Evolutionary conservation across 78 protist species (phyloP).

Genomic region (Pigoraptor vietnamica): DNA sequence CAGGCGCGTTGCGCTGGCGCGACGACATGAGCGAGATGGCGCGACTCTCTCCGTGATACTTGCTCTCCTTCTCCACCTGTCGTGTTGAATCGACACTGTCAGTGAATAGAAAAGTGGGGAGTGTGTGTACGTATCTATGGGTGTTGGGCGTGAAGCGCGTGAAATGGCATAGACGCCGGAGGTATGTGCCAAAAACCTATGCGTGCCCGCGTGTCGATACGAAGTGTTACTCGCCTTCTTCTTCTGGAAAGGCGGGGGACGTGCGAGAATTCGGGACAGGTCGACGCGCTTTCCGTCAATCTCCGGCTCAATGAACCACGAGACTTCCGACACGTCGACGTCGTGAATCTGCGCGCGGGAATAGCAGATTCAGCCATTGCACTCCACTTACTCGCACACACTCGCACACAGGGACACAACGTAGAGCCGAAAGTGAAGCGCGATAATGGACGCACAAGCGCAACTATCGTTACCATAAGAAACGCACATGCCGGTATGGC

Average conservation of each 20-base stretch:
- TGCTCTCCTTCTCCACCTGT: background rate
- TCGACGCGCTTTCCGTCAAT: background rate
- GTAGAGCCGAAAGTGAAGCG: too few relatives aligned
- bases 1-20: background rate
- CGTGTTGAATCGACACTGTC: background rate
- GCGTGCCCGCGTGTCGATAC: too few relatives aligned
- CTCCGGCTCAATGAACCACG: background rate
- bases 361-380: background rate
- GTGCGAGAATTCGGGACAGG: background rate
- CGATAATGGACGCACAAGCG: too few relatives aligned
- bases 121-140: background rate
- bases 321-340: background rate
- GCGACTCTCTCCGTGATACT: background rate
- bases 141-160: too few relatives aligned
- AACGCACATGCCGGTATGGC: background rate
- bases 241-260: background rate
- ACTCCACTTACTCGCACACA: background rate
- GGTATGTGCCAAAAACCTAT: too few relatives aligned
- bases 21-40: background rate
- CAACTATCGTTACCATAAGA: too few relatives aligned
- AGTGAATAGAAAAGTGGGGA: background rate
- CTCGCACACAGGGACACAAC: background rate
- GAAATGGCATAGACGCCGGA: background rate
- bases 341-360: background rate
- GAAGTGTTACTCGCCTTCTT: background rate